Base-by-base conservation (phyloP, 2,329 filamentous ascomycete species). In the Beauveria varroae region DNA sequence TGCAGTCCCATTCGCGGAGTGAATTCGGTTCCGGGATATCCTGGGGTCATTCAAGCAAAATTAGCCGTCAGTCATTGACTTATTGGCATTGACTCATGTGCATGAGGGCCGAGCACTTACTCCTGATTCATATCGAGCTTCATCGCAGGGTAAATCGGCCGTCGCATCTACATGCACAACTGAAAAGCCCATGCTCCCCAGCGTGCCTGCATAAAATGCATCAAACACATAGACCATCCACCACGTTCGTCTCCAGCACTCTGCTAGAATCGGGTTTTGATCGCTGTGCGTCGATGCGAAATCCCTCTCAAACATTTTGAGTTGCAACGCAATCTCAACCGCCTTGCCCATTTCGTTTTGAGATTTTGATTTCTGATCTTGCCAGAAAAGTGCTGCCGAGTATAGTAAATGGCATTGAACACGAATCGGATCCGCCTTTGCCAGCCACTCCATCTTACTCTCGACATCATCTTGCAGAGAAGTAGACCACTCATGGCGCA, bases 171-270 rank as follows among this genome's bases (percentile, higher is more conserved):
- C 73, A 44, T 75, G 73, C 1, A 69, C 54, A 0, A 68, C 67
- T 1, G 67, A 63, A 16, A 75, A 72, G 0, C 64, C 67, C 53
- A 67, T 65, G 0, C 60, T 67, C 0, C 72, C 67, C 26, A 69
- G 40, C 0, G 72, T 75, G 0, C 68, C 73, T 0, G 70, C 69
- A 10, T 72, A 73, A n/a, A 68, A 71, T 0, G 81, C 83, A 68
- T 89, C 87, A 4, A 83, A 75, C 18, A 83, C 78, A 66, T 82
- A 87, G 55, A 89, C 72, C 66, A 83, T 81, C 87, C 87, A 90
- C 86, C 86, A 90, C 1, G 86, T 89, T 56, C 87, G 78, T 51
- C 86, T 79, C 75, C 85, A 80, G 64, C 79, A 82, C 68, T 90
- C 86, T 58, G 82, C 80, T 34, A 73, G 24, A 1, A 71, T 62